Evolutionary conservation across 1,284 basidiomycete genomes (phyloP), one percentile per base, ranked within the genome.

Genomic region (Volvariella surrecta): DNA sequence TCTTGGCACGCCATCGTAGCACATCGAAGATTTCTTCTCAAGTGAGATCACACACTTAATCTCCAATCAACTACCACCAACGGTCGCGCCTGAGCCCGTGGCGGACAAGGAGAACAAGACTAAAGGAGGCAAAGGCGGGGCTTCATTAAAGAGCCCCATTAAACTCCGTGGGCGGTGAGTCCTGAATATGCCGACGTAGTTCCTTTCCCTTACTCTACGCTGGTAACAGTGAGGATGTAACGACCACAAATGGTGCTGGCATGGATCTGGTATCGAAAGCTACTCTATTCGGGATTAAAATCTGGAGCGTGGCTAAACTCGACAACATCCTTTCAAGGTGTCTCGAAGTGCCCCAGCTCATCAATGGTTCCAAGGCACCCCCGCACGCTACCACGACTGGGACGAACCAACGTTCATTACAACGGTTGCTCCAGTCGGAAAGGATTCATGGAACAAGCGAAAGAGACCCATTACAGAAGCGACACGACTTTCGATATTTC

Each of bases 401-500:
- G n/a, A n/a, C 45, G 10, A 35, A 47, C 21, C 59, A 59, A 43
- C 62, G 56, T 39, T 55, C 76, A 52, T 66, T 88, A 40, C 69
- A 76, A 42, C 69, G 70, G 39, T 76, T 99, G 32, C 76, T 99
- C 37, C 82, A 89, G 50, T 83, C 88, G 21, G 96, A 99, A 60
- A 82, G 82, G 51, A 65, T 92, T 32, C 81, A 92, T 53, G 96
- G 96, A 37, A 86, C 84, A 1, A 83, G 79, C 3, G 96, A 99
- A 66, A 84, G 94, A 32, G 96, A 99, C 62, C 82, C 90, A 1
- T 82, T 77, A 9, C 88, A 94, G 42, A 87, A 81, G 45, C 79
- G 93, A 38, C 79, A 87, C 48, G 91, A 95, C 62, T 93, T 80
- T 57, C 79, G 79, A 50, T 99, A 99, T 62, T 99, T 99, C 63